Conservation (phyloP, 2,329 filamentous ascomycete genomes). For the Scolecobasidium constrictum region DNA sequence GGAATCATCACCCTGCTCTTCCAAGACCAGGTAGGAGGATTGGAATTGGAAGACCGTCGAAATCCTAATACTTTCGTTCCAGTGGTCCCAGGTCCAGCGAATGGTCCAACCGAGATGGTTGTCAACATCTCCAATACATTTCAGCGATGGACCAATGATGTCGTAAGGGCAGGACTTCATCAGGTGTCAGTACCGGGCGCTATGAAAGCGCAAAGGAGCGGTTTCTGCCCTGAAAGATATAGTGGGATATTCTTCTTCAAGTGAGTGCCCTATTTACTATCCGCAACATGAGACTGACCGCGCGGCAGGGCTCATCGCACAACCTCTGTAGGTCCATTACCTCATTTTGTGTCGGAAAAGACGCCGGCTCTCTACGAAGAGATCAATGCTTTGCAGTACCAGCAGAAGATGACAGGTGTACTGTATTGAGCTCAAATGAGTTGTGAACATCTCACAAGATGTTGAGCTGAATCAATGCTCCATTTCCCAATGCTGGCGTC, state of each 20-base stretch:
- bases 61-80: conserved; percentile 14
- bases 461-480: no score
- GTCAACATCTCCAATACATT: conserved; percentile 32
- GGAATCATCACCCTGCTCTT: conserved; percentile 27
- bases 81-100: neutral
- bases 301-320: neutral
- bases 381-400: neutral
- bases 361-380: neutral
- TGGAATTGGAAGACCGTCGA: conserved; percentile 24
- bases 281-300: no score
- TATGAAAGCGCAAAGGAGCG: neutral
- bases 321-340: neutral
- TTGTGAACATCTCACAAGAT: no score
- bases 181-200: conserved; percentile 15
- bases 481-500: no score
- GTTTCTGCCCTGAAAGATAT: neutral
- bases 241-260: neutral
- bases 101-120: conserved; percentile 20
- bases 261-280: no score
- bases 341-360: neutral
- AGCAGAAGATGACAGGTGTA: neutral
- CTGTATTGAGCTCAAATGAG: conserved; percentile 3
- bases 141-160: conserved; percentile 27
- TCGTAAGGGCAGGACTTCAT: conserved; percentile 24
- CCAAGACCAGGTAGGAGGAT: conserved; percentile 25